Conservation (phyloP, 2,329 filamentous ascomycete genomes). For the Botryosphaeria dothidea region DNA sequence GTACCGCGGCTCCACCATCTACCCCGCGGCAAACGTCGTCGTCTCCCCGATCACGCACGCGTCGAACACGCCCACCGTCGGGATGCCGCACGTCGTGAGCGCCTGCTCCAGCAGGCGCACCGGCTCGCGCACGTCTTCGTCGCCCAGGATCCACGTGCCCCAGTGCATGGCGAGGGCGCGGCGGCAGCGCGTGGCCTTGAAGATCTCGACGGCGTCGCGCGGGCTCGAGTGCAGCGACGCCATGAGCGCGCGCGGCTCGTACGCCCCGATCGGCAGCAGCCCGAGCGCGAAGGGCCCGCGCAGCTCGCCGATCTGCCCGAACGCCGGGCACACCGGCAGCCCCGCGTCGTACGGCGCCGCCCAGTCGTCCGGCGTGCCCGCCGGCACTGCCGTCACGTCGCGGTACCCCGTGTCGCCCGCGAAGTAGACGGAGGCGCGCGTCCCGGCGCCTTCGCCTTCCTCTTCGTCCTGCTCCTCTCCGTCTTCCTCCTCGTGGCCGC, state of each 20-base stretch:
- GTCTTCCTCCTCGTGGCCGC: conserved; percentile 37
- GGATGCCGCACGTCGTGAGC: conserved; percentile 64
- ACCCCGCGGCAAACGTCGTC: background rate
- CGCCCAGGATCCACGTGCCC: conserved; percentile 82
- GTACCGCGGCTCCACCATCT: background rate
- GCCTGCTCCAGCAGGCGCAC: conserved; percentile 72
- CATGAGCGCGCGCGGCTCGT: conserved; percentile 72
- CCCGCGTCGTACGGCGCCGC: conserved; percentile 30
- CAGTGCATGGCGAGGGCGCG: conserved; percentile 86
- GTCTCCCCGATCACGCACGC: conserved; percentile 70
- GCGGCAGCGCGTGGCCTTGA: conserved; percentile 76
- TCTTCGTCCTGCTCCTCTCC: conserved; percentile 84
- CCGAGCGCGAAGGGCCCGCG: conserved; percentile 88
- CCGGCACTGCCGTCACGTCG: conserved; percentile 65
- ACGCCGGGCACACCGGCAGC: conserved; percentile 78
- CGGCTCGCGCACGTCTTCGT: conserved; percentile 83
- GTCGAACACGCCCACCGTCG: conserved; percentile 75
- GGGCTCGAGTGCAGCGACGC: conserved; percentile 83
- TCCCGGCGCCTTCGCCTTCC: conserved; percentile 55
- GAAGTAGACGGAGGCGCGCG: conserved; percentile 36
- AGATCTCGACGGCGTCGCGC: conserved; percentile 85
- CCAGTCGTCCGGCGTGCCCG: conserved; percentile 69
- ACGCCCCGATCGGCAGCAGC: conserved; percentile 89
- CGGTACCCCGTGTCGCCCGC: conserved; percentile 80
- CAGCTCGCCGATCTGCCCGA: conserved; percentile 78